phyloP scores from a whole-genome alignment of 306 rosid species.

The Parietaria judaica region DNA sequence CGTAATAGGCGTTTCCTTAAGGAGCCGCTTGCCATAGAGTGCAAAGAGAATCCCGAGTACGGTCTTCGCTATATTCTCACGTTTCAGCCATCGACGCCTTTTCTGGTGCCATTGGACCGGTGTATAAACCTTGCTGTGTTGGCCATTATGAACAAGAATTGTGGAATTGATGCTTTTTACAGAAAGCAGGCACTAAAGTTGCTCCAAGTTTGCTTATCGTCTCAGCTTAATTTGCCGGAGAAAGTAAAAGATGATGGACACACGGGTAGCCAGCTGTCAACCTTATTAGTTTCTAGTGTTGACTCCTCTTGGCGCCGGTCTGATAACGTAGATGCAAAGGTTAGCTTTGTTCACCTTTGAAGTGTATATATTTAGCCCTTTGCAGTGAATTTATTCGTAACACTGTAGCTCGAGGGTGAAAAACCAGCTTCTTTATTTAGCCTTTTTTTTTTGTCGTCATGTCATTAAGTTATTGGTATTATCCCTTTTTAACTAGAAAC shows the following conservation, averaged over 20 bases:
- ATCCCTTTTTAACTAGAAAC: no score
- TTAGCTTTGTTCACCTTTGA: constrained; percentile 20
- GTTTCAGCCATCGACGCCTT: constrained; percentile 97
- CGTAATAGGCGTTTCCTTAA: constrained; percentile 96
- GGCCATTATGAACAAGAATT: constrained; percentile 64
- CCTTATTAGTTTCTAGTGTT: constrained; percentile 57
- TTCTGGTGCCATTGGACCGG: constrained; percentile 95
- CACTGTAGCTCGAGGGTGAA: no score
- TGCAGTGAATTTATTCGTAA: no score
- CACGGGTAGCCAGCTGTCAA: constrained; percentile 66
- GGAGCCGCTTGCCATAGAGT: constrained; percentile 91
- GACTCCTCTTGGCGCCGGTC: constrained; percentile 67
- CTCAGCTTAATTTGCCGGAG: constrained; percentile 97
- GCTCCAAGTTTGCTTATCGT: constrained; percentile 81
- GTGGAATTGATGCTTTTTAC: constrained; percentile 71
- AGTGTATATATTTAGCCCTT: no score
- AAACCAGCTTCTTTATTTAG: neutral
- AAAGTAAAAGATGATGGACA: constrained; percentile 61
- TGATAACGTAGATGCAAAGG: constrained; percentile 75
- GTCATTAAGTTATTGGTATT: no score
- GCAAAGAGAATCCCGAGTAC: constrained; percentile 98
- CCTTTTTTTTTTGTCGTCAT: neutral
- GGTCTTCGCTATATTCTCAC: constrained; percentile 93
- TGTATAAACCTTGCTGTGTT: constrained; percentile 97
- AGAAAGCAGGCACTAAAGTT: constrained; percentile 83